phyloP scores from a whole-genome alignment of 345 rosid species.

The Dovyalis caffra region DNA sequence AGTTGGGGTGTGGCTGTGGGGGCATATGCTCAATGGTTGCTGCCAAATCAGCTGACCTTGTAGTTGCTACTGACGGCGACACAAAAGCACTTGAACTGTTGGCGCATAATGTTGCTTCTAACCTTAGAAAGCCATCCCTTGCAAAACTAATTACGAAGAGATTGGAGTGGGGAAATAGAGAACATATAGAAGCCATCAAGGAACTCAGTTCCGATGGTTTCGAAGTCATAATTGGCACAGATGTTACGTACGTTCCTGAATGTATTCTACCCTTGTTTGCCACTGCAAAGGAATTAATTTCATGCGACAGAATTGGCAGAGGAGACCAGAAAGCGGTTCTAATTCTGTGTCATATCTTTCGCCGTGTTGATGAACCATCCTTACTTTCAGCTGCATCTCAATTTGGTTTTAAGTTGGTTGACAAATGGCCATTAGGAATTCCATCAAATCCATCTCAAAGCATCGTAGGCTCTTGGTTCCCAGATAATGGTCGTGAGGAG shows the following conservation, averaged over 20 bases:
- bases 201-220: constrained; percentile 47
- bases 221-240: constrained; percentile 78
- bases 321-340: constrained; percentile 43
- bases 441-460: constrained; percentile 28
- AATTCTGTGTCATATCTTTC: constrained; percentile 72
- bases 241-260: constrained; percentile 68
- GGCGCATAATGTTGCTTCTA: constrained; percentile 49
- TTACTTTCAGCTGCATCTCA: constrained; percentile 59
- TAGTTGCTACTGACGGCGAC: constrained; percentile 83
- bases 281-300: constrained; percentile 66
- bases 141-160: constrained; percentile 44
- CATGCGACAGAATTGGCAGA: constrained; percentile 14
- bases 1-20: constrained; percentile 77
- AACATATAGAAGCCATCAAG: constrained; percentile 51
- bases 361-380: constrained; percentile 73
- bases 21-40: constrained; percentile 95
- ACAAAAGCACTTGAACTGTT: constrained; percentile 55
- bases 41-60: constrained; percentile 52
- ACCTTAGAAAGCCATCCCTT: constrained; percentile 41
- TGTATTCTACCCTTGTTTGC: constrained; percentile 68
- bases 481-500: constrained; percentile 24
- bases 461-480: constrained; percentile 60
- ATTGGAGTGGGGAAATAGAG: constrained; percentile 78
- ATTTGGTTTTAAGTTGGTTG: constrained; percentile 64
- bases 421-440: constrained; percentile 54